Base-by-base conservation (phyloP, 129 eudicot species). In the Centaurea solstitialis region DNA sequence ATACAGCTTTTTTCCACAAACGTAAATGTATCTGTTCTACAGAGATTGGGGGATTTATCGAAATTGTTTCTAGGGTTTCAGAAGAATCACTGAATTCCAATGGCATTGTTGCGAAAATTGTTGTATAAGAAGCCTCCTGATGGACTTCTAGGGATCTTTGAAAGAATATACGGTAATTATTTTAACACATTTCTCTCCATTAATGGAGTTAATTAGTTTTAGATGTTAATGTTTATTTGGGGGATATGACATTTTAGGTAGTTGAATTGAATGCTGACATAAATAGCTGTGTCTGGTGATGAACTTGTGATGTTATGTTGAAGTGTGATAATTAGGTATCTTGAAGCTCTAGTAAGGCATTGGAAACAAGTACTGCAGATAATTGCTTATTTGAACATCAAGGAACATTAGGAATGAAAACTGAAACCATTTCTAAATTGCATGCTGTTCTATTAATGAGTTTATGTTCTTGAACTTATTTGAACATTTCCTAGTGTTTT, bases 91-190 rank as follows among this genome's bases (percentile, higher is more conserved):
- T 80, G 80, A 64, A 24, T 62, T 74, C 17, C 18, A 30, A 94
- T 92, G 98, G 96, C 97, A 23, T 87, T 93, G 89, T 83, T 95
- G 66, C 92, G 95, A 45, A 88, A 85, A 86, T 73, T 93, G 76
- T 88, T 93, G 75, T 90, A 79, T 68, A 81, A 91, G 82, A 95
- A 93, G 94, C 94, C 94, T 13, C 98, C 99, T 4, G 97, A 95
- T 85, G 91, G 94, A 74, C 95, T 95, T 39, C 90, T 95, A 22
- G 96, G 88, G 88, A 90, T 95, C 82, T 93, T 82, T 68, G 99
- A 92, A 88, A 76, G 98, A 82, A 91, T 95, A 83, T 95, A 95
- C 79, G 99, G 99, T 91, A 83, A 53, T 35, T 70, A 11, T 43
- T 28, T 26, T 40, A 74, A 71, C 30, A 62, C 70, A 22, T 76